Base-by-base conservation (phyloP, 805 yeast species). In the Wickerhamiella bombiphila region DNA sequence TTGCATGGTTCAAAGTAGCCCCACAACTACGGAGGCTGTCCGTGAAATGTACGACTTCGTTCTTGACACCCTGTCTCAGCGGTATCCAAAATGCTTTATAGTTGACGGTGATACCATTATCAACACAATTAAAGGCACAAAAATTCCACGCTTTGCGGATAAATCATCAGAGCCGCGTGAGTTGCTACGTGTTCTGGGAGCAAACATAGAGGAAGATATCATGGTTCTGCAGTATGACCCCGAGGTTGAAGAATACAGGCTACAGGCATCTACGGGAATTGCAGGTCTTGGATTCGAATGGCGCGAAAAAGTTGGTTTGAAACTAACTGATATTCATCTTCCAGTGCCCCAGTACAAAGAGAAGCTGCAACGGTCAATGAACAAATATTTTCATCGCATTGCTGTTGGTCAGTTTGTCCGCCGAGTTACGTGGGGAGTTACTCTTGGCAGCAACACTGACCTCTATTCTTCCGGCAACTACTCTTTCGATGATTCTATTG, bases 201-300 rank as follows among this genome's bases (percentile, higher is more conserved):
- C 45, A 19, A 60, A 66, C 30, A 60, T 73, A 2, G 81, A 76
- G 47, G 85, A 78, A 46, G 86, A 80, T 50, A 63, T 75, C 37
- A 51, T 79, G 26, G 55, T 80, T 5, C 65, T 66, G 11, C 70
- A 70, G 42, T 85, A 77, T 48, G 50, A 53, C 15, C 39, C 43
- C 11, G 38, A 47, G 5, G 44, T 38, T 17, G 46, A 41, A 17
- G 49, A 39, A 32, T 79, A 76, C 50, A 59, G 66, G 19, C 53
- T 75, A 28, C 60, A 76, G 37, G 74, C 73, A 0, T 70, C 74
- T 4, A 58, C 69, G 3, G 66, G 74, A 16, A 72, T 74, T 7
- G 76, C 76, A 46, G 83, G 88, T 1, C 72, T 77, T 1, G 88
- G 91, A 1, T 80, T 80, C 55, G 74, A 74, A 49, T 86, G 88